Conservation (phyloP, 2,329 filamentous ascomycete genomes). For the Xylariaceae sp. region DNA sequence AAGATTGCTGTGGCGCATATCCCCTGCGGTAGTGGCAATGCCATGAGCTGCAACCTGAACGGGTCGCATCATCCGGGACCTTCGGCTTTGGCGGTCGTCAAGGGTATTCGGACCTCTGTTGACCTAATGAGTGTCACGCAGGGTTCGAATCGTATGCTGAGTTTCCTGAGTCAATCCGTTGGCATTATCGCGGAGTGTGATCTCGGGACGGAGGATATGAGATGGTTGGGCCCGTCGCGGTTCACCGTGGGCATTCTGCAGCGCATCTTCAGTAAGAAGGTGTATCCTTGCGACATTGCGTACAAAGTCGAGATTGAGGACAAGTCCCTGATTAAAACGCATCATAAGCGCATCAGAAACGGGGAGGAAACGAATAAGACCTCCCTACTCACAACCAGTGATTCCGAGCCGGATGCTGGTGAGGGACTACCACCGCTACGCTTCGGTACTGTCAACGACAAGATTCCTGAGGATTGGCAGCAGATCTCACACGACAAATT, state of each 20-base stretch:
- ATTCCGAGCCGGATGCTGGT: conserved; percentile 30
- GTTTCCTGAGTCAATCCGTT: conserved; percentile 84
- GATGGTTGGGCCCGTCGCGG: conserved; percentile 84
- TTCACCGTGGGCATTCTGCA: conserved; percentile 83
- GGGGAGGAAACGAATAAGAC: conserved; percentile 8
- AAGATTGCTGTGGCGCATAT: conserved; percentile 80
- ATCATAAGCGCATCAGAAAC: conserved; percentile 54
- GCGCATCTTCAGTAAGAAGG: conserved; percentile 66
- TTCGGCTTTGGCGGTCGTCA: conserved; percentile 78
- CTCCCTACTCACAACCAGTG: conserved; percentile 14
- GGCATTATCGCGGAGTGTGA: conserved; percentile 89
- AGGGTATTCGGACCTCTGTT: conserved; percentile 76
- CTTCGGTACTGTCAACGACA: conserved; percentile 75
- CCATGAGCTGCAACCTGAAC: conserved; percentile 83
- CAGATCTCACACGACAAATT: conserved; percentile 68
- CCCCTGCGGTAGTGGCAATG: conserved; percentile 91
- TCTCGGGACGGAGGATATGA: conserved; percentile 80
- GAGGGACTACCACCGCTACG: conserved; percentile 64
- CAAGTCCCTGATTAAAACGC: conserved; percentile 67
- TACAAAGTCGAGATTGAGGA: conserved; percentile 75
- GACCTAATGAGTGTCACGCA: conserved; percentile 88
- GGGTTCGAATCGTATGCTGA: conserved; percentile 65
- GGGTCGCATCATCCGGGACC: conserved; percentile 70
- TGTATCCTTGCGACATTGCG: conserved; percentile 85
- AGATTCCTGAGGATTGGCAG: conserved; percentile 73